A percentile compares a stretch with the other conserved stretches of the same genome.
Evolutionary conservation across 2,329 filamentous ascomycete genomes (phyloP).

Genomic region (Metarhizium brunneum): DNA sequence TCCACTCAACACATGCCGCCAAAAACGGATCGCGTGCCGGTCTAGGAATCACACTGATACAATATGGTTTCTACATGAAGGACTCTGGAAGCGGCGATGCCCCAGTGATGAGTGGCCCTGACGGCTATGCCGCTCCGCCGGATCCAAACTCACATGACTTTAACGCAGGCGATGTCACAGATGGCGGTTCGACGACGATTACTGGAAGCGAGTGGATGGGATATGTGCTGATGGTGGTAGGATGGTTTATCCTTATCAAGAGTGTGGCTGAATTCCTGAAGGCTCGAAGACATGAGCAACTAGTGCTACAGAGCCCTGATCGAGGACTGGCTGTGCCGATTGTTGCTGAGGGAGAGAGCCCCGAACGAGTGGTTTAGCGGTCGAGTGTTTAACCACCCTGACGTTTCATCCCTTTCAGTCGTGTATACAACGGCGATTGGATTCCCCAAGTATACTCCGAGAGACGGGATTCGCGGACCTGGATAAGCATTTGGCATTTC

Average conservation of each 20-base stretch:
- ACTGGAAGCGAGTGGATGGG: constrained; percentile 78
- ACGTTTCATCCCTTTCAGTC: not conserved
- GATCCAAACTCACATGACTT: constrained; percentile 91
- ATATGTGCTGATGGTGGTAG: constrained; percentile 90
- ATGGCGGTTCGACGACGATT: constrained; percentile 44
- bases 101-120: constrained; percentile 38
- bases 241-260: constrained; percentile 95
- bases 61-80: constrained; percentile 96
- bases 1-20: constrained; percentile 95
- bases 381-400: not conserved
- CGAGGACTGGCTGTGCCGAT: constrained; percentile 76
- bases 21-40: constrained; percentile 95
- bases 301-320: constrained; percentile 88
- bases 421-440: not conserved
- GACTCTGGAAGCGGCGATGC: constrained; percentile 37
- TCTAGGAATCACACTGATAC: constrained; percentile 87
- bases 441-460: not conserved
- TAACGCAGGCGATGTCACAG: constrained; percentile 59
- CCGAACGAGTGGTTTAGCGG: constrained; percentile 63
- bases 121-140: constrained; percentile 59
- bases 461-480: not conserved
- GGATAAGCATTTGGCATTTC: not conserved
- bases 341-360: constrained; percentile 74
- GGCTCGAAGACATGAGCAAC: constrained; percentile 81
- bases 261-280: constrained; percentile 85